Conservation (phyloP, 345 rosid species). For the Brassica juncea region DNA sequence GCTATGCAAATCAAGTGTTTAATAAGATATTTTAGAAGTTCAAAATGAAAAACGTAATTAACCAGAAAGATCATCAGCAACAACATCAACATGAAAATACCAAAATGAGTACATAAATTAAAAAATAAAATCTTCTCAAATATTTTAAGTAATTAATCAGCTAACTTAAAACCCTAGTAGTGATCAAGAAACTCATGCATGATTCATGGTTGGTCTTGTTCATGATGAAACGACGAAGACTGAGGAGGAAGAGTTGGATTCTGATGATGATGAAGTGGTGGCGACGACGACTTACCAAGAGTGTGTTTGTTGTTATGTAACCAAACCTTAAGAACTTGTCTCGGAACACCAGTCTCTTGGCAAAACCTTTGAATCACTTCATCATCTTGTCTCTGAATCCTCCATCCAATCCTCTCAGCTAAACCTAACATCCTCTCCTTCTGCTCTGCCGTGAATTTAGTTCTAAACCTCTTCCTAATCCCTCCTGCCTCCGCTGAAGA, state of each 20-base stretch:
- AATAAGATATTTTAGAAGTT: background rate
- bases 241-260: slow-evolving; percentile 25
- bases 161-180: slow-evolving; percentile 35
- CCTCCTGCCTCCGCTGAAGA: slow-evolving; percentile 48
- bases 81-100: slow-evolving; percentile 14
- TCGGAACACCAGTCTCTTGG: slow-evolving; percentile 56
- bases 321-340: slow-evolving; percentile 88
- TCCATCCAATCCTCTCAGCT: slow-evolving; percentile 77
- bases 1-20: background rate
- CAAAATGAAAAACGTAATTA: slow-evolving; percentile 17
- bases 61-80: slow-evolving; percentile 18
- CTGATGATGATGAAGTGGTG: slow-evolving; percentile 6
- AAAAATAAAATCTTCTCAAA: slow-evolving; percentile 24
- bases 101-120: slow-evolving; percentile 32
- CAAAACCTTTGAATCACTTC: slow-evolving; percentile 66
- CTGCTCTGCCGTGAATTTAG: slow-evolving; percentile 71
- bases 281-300: slow-evolving; percentile 59
- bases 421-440: slow-evolving; percentile 71
- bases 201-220: slow-evolving; percentile 54
- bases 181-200: background rate
- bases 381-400: slow-evolving; percentile 80
- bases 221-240: slow-evolving; percentile 33
- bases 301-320: slow-evolving; percentile 89
- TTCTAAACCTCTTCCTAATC: slow-evolving; percentile 61
- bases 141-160: slow-evolving; percentile 19